Base-by-base conservation (phyloP, 2,329 filamentous ascomycete genomes). In the Tolypocladium nubicola region DNA sequence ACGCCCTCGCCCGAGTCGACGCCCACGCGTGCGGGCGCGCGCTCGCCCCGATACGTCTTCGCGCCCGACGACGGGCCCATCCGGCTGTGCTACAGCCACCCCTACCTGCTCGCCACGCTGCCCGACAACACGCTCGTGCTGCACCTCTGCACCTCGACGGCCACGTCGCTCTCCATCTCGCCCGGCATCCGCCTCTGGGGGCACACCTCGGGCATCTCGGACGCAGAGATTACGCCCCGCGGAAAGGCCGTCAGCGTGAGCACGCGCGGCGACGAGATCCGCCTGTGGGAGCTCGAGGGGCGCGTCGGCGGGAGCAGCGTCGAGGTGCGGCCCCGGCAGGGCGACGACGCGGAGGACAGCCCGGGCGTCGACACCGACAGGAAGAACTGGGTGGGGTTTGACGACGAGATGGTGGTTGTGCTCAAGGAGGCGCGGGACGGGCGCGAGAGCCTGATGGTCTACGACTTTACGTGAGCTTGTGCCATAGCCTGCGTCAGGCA, bases 161-260 rank as follows among this genome's bases (percentile, higher is more conserved):
- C 82, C 1, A 79, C 82, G 0, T 74, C 77, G 0, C 77, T 96
- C 2, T 82, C 81, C 1, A 85, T 97, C 57, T 87, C 88, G 41
- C 75, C 84, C 0, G 89, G 88, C 1, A 86, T 85, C 61, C 81
- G 90, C 35, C 81, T 97, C 7, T 96, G 90, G 89, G 92, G 92
- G 9, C 92, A 96, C 67, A 96, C 92, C 0, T 95, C 91, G 1
- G 89, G 89, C 3, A 90, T 97, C 39, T 90, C 89, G 53, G 87
- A 89, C 38, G 90, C 89, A 9, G 87, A 95, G 65, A 89, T 96
- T 56, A 92, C 89, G 21, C 83, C 88, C 50, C 83, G 88, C 41
- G 91, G 91, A 21, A 95, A 92, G 70, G 92, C 91, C 0, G 89
- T 97, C 4, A 95, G 90, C n/a, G 87, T 96, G 54, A 94, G 89